These are phyloP conservation scores for Powellomyces hirtus DNA, from an alignment of 192 early-diverging fungal species.

Conservation along the genomic window DNA sequence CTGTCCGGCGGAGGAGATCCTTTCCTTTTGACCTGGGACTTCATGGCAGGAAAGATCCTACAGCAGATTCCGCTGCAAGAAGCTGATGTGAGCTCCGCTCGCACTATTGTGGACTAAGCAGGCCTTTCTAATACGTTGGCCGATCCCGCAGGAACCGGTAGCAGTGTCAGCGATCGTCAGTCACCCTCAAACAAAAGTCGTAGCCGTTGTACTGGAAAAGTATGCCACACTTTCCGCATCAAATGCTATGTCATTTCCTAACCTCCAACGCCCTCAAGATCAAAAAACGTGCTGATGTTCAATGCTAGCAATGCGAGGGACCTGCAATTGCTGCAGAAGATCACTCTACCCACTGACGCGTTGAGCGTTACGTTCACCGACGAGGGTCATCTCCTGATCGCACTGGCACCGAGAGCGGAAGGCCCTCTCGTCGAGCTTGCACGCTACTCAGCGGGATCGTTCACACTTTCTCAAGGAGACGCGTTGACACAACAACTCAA, in stretches of 20 bases:
- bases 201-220: constrained; percentile 51
- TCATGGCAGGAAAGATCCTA: constrained; percentile 55
- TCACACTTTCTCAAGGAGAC: not conserved
- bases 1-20: constrained; percentile 86
- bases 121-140: not conserved
- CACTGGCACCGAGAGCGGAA: constrained; percentile 20
- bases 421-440: constrained; percentile 25
- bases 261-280: no score
- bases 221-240: constrained; percentile 16
- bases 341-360: constrained; percentile 29
- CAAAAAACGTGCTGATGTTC: constrained; percentile 36
- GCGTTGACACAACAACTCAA: not conserved
- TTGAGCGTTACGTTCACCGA: constrained; percentile 43
- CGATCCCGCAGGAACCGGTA: not conserved
- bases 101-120: not conserved
- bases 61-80: constrained; percentile 64
- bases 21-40: constrained; percentile 75
- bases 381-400: constrained; percentile 51
- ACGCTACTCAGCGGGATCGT: constrained; percentile 23
- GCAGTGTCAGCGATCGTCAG: constrained; percentile 38
- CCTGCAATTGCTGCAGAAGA: constrained; percentile 32
- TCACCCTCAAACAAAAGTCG: constrained; percentile 32
- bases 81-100: constrained; percentile 9
- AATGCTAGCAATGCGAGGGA: constrained; percentile 31
- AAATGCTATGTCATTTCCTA: not conserved